Evolutionary conservation across 805 yeast genomes (phyloP), one percentile per base, ranked within the genome.

Genomic region (Metschnikowia colocasiae): DNA sequence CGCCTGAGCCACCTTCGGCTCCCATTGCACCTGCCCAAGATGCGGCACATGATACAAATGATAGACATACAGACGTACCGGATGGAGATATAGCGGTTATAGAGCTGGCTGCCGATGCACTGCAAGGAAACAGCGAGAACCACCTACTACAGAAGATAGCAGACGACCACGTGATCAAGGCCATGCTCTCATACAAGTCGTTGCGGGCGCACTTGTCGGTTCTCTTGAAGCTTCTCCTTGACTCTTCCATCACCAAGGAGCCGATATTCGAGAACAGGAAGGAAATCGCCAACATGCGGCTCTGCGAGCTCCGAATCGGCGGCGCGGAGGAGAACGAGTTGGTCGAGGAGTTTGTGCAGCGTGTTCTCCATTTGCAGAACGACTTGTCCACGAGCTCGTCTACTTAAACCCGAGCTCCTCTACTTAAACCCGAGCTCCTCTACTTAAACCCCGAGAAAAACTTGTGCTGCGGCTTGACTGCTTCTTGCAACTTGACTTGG

Each of bases 321-420:
- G 95, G 95, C 0, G 46, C 70, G 0, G 88, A 87, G 54, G 79
- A 78, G 42, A 87, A 87, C 58, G 80, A 71, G 51, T 63, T 82
- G 20, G 80, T 87, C 3, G 91, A 86, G 60, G 92, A 85, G 54
- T 85, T 87, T 62, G 78, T 82, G 13, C 60, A 60, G 38, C 54
- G 75, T 31, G 65, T 79, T 4, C 51, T 76, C 26, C 57, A 56
- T 20, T 54, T 65, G 32, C 46, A 34, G 12, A 36, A 32, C 1
- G 39, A 40, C 19, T 25, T 6, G 5, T 12, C 23, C 12, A 18
- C 13, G 25, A 18, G 15, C 15, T 15, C 7, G 9, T 13, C 10
- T 8, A 3, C 10, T 8, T 6, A 10, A 10, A 6, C 27, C 27
- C 6, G 12, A 6, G 30, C n/a, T 10, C 6, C 7, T 10, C 10